A percentile compares a stretch with the other conserved stretches of the same genome.
These are phyloP conservation scores for Ogataea ganodermae DNA, from an alignment of 805 yeast species.

Conservation along the genomic window DNA sequence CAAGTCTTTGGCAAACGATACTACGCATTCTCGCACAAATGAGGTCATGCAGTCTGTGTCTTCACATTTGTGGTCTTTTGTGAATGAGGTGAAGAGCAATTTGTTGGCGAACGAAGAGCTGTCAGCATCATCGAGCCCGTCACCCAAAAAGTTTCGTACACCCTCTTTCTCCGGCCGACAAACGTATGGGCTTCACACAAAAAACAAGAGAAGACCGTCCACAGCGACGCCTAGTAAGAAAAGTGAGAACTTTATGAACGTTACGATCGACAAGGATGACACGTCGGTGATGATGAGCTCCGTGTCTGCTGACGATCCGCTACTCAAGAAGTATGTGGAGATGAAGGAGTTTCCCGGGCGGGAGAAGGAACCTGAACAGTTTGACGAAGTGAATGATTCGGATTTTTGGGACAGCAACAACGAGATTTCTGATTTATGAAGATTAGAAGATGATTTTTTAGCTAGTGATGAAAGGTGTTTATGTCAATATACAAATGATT, in stretches of 20 bases:
- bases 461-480: neutral
- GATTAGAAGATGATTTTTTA: neutral
- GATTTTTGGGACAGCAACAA: slow-evolving; percentile 31
- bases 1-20: slow-evolving; percentile 24
- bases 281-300: slow-evolving; percentile 12
- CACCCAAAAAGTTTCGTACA: slow-evolving; percentile 25
- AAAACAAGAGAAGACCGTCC: slow-evolving; percentile 18
- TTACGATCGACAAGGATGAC: slow-evolving; percentile 10
- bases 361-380: slow-evolving; percentile 8
- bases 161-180: slow-evolving; percentile 35
- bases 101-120: slow-evolving; percentile 25
- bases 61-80: slow-evolving; percentile 50
- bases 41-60: slow-evolving; percentile 42
- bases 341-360: neutral
- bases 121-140: slow-evolving; percentile 9
- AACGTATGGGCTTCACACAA: slow-evolving; percentile 30
- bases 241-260: slow-evolving; percentile 19
- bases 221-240: neutral
- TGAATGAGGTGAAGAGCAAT: slow-evolving; percentile 47
- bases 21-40: slow-evolving; percentile 17
- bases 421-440: slow-evolving; percentile 2
- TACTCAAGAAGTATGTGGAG: neutral
- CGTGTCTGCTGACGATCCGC: slow-evolving; percentile 8
- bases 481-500: neutral
- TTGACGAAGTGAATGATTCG: slow-evolving; percentile 20